Evolutionary conservation across 2,329 filamentous ascomycete species (phyloP).

Genomic region (Microsporum audouinii): DNA sequence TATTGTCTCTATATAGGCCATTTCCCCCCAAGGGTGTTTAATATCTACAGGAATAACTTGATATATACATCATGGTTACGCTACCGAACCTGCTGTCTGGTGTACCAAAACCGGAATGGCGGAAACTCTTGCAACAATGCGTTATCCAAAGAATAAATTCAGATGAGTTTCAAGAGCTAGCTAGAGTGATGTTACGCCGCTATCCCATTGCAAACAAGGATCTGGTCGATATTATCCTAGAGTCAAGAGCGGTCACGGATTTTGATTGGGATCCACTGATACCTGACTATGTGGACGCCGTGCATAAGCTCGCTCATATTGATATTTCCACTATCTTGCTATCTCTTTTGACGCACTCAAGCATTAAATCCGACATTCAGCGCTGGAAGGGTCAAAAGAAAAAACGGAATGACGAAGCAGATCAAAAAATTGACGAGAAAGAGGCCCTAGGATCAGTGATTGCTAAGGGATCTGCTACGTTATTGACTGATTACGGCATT

Average conservation of each 20-base stretch:
- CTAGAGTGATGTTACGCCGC: slow-evolving; percentile 24
- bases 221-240: slow-evolving; percentile 27
- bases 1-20: background rate
- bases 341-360: slow-evolving; percentile 27
- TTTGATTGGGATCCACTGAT: slow-evolving; percentile 34
- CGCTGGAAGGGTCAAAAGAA: background rate
- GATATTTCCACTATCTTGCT: slow-evolving; percentile 26
- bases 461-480: slow-evolving; percentile 16
- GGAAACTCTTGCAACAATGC: slow-evolving; percentile 11
- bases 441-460: background rate
- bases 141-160: slow-evolving; percentile 11
- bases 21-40: background rate
- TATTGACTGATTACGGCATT: slow-evolving; percentile 34
- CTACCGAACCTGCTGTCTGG: background rate
- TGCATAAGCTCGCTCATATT: slow-evolving; percentile 26
- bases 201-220: slow-evolving; percentile 23
- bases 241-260: slow-evolving; percentile 23
- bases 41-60: background rate
- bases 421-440: background rate
- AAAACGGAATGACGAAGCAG: background rate
- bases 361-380: slow-evolving; percentile 20
- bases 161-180: slow-evolving; percentile 28
- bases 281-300: slow-evolving; percentile 30
- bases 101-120: slow-evolving; percentile 10
- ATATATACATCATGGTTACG: background rate